phyloP scores from a whole-genome alignment of 306 rosid species.

The Rubus parviflorus region DNA sequence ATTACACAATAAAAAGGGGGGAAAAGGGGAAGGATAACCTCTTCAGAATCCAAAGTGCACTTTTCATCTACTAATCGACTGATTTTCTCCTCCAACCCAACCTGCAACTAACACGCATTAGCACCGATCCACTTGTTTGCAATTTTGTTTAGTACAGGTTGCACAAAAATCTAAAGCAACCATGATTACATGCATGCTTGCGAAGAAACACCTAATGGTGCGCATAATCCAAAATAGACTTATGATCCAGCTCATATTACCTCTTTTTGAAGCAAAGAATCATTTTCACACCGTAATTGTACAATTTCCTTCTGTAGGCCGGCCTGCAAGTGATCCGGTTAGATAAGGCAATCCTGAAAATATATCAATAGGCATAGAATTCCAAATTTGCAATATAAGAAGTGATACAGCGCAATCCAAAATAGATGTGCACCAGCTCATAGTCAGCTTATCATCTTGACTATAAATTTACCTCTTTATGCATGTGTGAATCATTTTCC shows the following conservation, averaged over 20 bases:
- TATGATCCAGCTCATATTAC: slow-evolving; percentile 29
- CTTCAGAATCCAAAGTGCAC: slow-evolving; percentile 29
- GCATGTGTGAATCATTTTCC: slow-evolving; percentile 45
- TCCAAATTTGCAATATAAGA: slow-evolving; percentile 10
- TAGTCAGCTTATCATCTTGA: slow-evolving; percentile 1
- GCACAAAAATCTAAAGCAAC: slow-evolving; percentile 1
- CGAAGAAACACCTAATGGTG: background rate
- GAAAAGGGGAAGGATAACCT: slow-evolving; percentile 32
- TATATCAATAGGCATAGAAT: slow-evolving; percentile 13
- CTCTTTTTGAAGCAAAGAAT: slow-evolving; percentile 61
- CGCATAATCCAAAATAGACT: background rate
- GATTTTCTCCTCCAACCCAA: slow-evolving; percentile 42
- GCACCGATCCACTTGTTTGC: slow-evolving; percentile 19
- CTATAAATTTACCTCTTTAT: slow-evolving; percentile 41
- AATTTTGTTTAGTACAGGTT: background rate
- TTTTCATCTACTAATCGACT: slow-evolving; percentile 34
- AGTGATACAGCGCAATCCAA: slow-evolving; percentile 11
- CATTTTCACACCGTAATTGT: slow-evolving; percentile 49
- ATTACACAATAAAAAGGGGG: slow-evolving; percentile 9
- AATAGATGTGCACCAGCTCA: background rate
- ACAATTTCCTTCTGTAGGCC: slow-evolving; percentile 52
- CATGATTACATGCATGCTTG: background rate
- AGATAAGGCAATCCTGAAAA: slow-evolving; percentile 23
- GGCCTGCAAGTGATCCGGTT: slow-evolving; percentile 45
- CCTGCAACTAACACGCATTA: slow-evolving; percentile 41